Percentiles rank a stretch among this genome's conserved stretches.
phyloP scores from a whole-genome alignment of 306 rosid genomes.

The Vachellia pachyceras region DNA sequence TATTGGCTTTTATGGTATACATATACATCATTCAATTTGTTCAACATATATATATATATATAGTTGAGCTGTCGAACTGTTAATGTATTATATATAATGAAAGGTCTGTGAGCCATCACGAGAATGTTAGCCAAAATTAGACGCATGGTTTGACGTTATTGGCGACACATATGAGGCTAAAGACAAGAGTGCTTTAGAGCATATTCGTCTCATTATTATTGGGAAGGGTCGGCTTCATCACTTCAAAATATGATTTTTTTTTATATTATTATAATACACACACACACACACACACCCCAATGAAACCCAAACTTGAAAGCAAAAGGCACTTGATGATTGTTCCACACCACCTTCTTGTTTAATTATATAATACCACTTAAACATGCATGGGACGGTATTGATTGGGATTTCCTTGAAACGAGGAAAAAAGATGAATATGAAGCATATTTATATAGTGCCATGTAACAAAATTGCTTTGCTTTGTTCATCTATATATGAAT shows the following conservation, averaged over 20 bases:
- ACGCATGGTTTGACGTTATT: background rate
- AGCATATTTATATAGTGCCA: background rate
- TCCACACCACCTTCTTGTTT: background rate
- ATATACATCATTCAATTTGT: background rate
- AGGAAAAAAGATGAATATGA: background rate
- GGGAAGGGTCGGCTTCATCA: background rate
- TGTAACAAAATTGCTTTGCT: background rate
- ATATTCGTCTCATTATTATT: conserved; percentile 2
- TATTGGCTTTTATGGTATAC: background rate
- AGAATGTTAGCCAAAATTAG: background rate
- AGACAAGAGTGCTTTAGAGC: background rate
- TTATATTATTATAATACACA: no score
- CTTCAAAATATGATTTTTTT: background rate
- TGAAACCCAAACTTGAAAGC: conserved; percentile 4
- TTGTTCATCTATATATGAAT: no score
- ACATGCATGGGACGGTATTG: background rate
- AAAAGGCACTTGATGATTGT: background rate
- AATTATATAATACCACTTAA: background rate
- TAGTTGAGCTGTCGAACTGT: conserved; percentile 10
- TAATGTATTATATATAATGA: background rate
- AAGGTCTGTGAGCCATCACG: background rate
- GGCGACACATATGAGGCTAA: conserved; percentile 8
- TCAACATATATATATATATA: background rate
- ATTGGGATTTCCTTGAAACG: background rate
- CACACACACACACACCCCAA: no score